Percentiles rank a stretch among this genome's conserved stretches.
Evolutionary conservation across 331 rosid species (phyloP).

Genomic region (Malus hybrid): DNA sequence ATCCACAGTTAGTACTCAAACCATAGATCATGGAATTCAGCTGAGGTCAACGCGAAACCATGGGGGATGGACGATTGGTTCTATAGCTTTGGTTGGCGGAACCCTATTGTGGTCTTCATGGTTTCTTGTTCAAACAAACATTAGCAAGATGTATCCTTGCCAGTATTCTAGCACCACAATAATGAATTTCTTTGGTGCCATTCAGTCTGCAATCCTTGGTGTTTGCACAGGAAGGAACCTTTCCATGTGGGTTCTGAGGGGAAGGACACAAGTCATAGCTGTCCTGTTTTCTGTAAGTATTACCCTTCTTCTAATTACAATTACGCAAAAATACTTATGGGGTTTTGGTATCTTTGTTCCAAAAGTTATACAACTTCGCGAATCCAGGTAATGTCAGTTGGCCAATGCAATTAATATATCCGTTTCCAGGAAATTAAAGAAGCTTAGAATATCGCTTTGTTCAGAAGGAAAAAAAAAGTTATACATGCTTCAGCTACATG

Average conservation of each 20-base stretch:
- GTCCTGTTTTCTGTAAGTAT: constrained; percentile 65
- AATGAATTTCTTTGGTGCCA: constrained; percentile 80
- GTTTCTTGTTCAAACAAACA: constrained; percentile 64
- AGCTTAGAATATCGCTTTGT: background rate
- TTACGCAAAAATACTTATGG: background rate
- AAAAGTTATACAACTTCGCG: background rate
- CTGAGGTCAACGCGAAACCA: constrained; percentile 24
- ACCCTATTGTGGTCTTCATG: constrained; percentile 76
- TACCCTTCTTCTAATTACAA: background rate
- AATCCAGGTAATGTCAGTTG: background rate
- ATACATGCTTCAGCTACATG: background rate
- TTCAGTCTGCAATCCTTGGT: constrained; percentile 65
- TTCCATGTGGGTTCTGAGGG: constrained; percentile 68
- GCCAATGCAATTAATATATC: background rate
- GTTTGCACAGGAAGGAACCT: constrained; percentile 34
- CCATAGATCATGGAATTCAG: constrained; percentile 16
- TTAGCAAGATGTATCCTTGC: constrained; percentile 71
- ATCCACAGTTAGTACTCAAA: constrained; percentile 10
- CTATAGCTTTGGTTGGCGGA: constrained; percentile 57
- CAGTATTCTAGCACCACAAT: constrained; percentile 84
- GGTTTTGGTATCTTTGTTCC: background rate
- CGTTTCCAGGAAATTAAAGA: background rate
- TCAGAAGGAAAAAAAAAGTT: background rate
- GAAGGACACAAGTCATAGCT: constrained; percentile 48
- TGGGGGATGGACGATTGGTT: constrained; percentile 61